These are phyloP conservation scores for Saturnispora mendoncae DNA, from an alignment of 805 yeast species.

Conservation along the genomic window DNA sequence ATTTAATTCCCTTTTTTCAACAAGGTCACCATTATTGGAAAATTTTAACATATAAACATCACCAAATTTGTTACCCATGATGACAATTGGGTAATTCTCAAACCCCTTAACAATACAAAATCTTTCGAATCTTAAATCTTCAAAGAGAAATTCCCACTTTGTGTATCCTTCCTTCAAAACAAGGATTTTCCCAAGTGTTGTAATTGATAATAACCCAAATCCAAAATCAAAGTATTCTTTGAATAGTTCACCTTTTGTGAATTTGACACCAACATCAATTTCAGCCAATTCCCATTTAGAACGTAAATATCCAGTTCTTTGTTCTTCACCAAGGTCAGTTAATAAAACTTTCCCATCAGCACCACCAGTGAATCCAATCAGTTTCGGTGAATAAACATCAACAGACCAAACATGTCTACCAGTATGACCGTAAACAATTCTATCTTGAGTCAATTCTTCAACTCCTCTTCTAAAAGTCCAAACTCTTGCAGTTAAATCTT, in stretches of 20 bases:
- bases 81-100: constrained; percentile 16
- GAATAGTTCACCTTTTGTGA: constrained; percentile 44
- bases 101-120: constrained; percentile 25
- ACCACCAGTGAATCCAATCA: constrained; percentile 75
- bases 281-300: constrained; percentile 27
- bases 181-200: constrained; percentile 52
- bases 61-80: constrained; percentile 31
- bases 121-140: constrained; percentile 22
- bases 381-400: constrained; percentile 38
- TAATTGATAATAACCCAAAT: constrained; percentile 40
- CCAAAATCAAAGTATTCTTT: constrained; percentile 49
- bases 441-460: constrained; percentile 33
- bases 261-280: constrained; percentile 26
- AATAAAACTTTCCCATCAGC: constrained; percentile 80
- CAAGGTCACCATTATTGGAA: constrained; percentile 28
- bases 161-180: constrained; percentile 18
- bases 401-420: constrained; percentile 89
- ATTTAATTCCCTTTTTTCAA: constrained; percentile 19
- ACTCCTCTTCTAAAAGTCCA: constrained; percentile 46
- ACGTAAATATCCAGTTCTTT: constrained; percentile 26
- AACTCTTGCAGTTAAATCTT: constrained; percentile 75
- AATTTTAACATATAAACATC: constrained; percentile 37
- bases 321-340: constrained; percentile 38
- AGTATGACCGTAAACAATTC: constrained; percentile 58
- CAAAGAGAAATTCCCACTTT: constrained; percentile 25